Conservation (phyloP, 2,329 filamentous ascomycete genomes). For the Fusarium protoensiforme region DNA sequence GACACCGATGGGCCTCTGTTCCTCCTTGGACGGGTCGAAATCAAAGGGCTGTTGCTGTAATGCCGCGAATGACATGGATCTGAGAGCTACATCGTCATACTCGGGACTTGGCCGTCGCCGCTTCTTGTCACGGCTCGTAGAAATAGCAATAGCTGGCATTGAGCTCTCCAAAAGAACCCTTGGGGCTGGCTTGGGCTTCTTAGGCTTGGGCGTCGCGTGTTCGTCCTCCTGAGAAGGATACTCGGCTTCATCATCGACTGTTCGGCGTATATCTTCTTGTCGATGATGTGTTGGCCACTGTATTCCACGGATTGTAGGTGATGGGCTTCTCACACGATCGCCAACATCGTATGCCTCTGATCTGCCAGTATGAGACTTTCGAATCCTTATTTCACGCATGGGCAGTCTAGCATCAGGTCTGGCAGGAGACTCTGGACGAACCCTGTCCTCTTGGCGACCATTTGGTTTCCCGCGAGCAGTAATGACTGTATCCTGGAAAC, state of each 20-base stretch:
- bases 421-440: constrained; percentile 38
- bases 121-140: constrained; percentile 47
- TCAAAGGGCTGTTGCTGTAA: constrained; percentile 66
- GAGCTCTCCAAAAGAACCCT: constrained; percentile 39
- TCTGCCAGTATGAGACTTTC: constrained; percentile 39
- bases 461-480: constrained; percentile 29
- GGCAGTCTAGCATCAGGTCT: constrained; percentile 50
- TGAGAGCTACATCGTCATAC: constrained; percentile 68
- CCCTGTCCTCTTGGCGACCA: constrained; percentile 26
- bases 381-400: constrained; percentile 50
- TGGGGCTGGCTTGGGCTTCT: constrained; percentile 32
- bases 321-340: constrained; percentile 38
- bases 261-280: constrained; percentile 28
- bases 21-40: constrained; percentile 62
- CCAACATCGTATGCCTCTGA: constrained; percentile 29
- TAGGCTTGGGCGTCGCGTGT: constrained; percentile 38
- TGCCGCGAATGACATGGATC: constrained; percentile 63
- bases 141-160: constrained; percentile 30
- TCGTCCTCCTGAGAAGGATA: constrained; percentile 39
- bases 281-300: constrained; percentile 34
- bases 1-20: constrained; percentile 49
- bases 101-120: constrained; percentile 60
- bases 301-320: constrained; percentile 37
- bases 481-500: constrained; percentile 43
- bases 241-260: constrained; percentile 33